These are phyloP conservation scores for Penicillium malachiteum DNA, from an alignment of 495 filamentous ascomycete species.

Conservation along the genomic window DNA sequence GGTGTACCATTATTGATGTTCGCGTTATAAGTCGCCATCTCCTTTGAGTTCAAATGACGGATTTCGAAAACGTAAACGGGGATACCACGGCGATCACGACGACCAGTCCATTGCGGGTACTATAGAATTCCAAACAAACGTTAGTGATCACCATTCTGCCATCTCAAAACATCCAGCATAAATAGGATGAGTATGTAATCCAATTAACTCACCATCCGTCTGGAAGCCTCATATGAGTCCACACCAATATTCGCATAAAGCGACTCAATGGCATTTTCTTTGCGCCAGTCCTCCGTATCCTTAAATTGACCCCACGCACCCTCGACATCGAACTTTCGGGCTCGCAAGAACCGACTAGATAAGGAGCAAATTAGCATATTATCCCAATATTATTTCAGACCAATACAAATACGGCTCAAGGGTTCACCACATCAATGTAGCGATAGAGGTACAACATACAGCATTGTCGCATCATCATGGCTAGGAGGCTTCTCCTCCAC, in stretches of 20 bases:
- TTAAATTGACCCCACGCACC: constrained; percentile 83
- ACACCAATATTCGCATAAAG: constrained; percentile 79
- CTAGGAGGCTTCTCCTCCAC: constrained; percentile 45
- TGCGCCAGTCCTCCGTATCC: constrained; percentile 85
- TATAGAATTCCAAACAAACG: constrained; percentile 24
- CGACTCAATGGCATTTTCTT: constrained; percentile 68
- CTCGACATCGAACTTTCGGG: constrained; percentile 67
- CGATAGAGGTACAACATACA: constrained; percentile 52
- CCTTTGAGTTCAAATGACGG: constrained; percentile 74
- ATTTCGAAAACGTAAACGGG: constrained; percentile 89
- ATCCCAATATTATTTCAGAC: neutral
- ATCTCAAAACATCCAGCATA: too few species aligned
- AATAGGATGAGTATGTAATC: too few species aligned
- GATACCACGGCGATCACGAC: constrained; percentile 82
- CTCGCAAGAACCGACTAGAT: constrained; percentile 73
- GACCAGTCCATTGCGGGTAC: constrained; percentile 93
- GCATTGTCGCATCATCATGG: constrained; percentile 78
- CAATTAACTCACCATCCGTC: constrained; percentile 61
- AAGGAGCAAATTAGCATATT: neutral
- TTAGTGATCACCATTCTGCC: too few species aligned
- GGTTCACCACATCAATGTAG: too few species aligned
- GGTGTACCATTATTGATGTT: constrained; percentile 57
- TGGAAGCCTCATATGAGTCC: constrained; percentile 74
- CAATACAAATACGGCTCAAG: too few species aligned
- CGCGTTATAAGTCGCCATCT: constrained; percentile 70